Conservation (phyloP, 2,329 filamentous ascomycete species). For the Plectosphaerella cucumerina region DNA sequence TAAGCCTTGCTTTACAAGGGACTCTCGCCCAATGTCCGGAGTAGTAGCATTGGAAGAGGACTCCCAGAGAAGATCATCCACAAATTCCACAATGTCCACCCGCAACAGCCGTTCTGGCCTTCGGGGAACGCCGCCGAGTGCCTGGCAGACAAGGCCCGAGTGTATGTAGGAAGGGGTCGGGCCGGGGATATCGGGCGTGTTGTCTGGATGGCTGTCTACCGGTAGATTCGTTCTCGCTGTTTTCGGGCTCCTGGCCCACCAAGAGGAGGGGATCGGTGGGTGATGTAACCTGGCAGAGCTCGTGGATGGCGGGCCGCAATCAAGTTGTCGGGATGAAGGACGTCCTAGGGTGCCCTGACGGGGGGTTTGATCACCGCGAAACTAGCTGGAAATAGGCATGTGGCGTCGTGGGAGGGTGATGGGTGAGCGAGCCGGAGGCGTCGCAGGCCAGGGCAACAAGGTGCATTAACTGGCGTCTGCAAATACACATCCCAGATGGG, state of each 20-base stretch:
- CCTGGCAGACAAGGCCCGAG: too few relatives aligned
- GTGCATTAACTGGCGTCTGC: not conserved
- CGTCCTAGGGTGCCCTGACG: not conserved
- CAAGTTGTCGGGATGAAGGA: not conserved
- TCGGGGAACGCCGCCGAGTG: too few relatives aligned
- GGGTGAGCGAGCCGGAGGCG: not conserved
- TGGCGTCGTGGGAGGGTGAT: not conserved
- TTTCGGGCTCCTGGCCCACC: not conserved
- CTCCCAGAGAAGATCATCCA: too few relatives aligned
- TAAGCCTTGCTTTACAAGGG: too few relatives aligned
- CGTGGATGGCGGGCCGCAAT: not conserved
- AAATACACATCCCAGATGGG: not conserved
- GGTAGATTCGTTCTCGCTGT: too few relatives aligned
- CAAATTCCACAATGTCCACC: too few relatives aligned
- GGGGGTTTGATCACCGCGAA: constrained; percentile 1
- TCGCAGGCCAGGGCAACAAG: not conserved
- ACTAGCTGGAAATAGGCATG: constrained; percentile 1
- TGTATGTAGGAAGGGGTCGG: too few relatives aligned
- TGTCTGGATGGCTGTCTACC: too few relatives aligned
- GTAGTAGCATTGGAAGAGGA: too few relatives aligned
- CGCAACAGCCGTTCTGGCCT: too few relatives aligned
- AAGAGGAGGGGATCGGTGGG: not conserved
- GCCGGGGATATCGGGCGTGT: too few relatives aligned
- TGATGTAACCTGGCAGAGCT: not conserved
- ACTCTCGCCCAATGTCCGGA: too few relatives aligned